Evolutionary conservation across 495 filamentous ascomycete species (phyloP), one percentile per base, ranked within the genome.

Genomic region (Filosporella fistucella): DNA sequence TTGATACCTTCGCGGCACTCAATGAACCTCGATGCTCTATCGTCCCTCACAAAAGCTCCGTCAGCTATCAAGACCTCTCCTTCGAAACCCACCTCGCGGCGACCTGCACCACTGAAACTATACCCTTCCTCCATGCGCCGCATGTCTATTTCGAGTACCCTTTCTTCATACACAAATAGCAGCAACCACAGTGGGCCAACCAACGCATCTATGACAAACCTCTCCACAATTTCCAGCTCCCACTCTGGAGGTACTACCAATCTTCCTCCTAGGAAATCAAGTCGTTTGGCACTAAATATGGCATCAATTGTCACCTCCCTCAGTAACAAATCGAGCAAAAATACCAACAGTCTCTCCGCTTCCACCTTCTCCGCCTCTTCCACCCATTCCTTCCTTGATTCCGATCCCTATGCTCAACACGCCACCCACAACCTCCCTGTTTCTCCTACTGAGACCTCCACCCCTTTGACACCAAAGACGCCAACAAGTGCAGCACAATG

Each of bases 401-500:
- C 46, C 33, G 50, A 58, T 25, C 55, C 55, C n/a, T 58, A 54
- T 18, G 36, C 49, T n/a, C 41, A 26, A 29, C 24, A 43, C 12
- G 41, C 41, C 16, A 30, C 4, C 13, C 41, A 43, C 41, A 32
- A 32, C 42, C 18, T 22, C n/a, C 28, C 25, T 6, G 11, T 30
- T 7, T 35, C 20, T 10, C n/a, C 10, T 7, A 37, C 21, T 3
- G n/a, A 35, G 36, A 47, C 39, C 4, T 34, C 54, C 16, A 42
- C 35, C 3, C n/a, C n/a, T n/a, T n/a, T n/a, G n/a, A 53, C 45
- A 16, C 56, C 57, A 13, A 59, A 53, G 34, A 56, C 52, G 2
- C 57, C 53, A 2, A 56, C 35, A 0, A 35, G 37, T 23, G 26
- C 45, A 13, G 47, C 56, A 43, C 25, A 28, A 16, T 60, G 47